A percentile compares a stretch with the other conserved stretches of the same genome.
Evolutionary conservation across 495 filamentous ascomycete species (phyloP).

Genomic region (Penicillium malachiteum): DNA sequence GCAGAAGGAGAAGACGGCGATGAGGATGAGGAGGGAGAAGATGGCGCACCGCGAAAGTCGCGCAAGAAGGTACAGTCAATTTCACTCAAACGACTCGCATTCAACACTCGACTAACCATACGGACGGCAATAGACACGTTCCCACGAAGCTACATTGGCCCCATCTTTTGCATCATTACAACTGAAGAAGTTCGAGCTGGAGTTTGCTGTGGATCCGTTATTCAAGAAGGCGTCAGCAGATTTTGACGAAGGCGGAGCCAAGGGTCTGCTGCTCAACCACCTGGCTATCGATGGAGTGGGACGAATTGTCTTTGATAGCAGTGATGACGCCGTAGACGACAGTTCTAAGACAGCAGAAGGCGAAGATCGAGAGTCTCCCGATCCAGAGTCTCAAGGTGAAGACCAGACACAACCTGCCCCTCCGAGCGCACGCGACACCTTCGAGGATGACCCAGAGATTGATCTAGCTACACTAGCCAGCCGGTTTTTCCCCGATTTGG

Average conservation of each 20-base stretch:
- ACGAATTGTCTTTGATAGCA: conserved; percentile 96
- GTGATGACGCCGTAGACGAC: conserved; percentile 78
- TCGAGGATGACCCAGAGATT: conserved; percentile 65
- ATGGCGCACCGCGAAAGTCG: conserved; percentile 73
- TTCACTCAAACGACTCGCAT: not conserved
- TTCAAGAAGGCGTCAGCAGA: conserved; percentile 99
- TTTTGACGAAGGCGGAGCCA: conserved; percentile 97
- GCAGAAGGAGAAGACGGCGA: conserved; percentile 61
- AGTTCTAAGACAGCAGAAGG: conserved; percentile 54
- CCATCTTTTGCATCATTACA: conserved; percentile 84
- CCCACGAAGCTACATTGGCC: conserved; percentile 88
- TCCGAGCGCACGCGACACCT: conserved; percentile 41
- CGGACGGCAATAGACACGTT: conserved; percentile 57
- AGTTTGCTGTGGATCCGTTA: conserved; percentile 93
- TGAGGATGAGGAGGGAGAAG: conserved; percentile 79
- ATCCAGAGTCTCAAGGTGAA: conserved; percentile 31
- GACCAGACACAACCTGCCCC: conserved; percentile 22
- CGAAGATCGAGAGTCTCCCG: conserved; percentile 29
- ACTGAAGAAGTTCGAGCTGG: conserved; percentile 95
- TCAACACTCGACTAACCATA: not conserved
- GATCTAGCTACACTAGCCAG: conserved; percentile 70
- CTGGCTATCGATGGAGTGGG: conserved; percentile 88
- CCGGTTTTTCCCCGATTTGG: conserved; percentile 86
- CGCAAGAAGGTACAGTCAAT: conserved; percentile 61
- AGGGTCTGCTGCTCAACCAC: conserved; percentile 92